Base-by-base conservation (phyloP, 2,329 filamentous ascomycete species). In the Hypoxylon sp. region DNA sequence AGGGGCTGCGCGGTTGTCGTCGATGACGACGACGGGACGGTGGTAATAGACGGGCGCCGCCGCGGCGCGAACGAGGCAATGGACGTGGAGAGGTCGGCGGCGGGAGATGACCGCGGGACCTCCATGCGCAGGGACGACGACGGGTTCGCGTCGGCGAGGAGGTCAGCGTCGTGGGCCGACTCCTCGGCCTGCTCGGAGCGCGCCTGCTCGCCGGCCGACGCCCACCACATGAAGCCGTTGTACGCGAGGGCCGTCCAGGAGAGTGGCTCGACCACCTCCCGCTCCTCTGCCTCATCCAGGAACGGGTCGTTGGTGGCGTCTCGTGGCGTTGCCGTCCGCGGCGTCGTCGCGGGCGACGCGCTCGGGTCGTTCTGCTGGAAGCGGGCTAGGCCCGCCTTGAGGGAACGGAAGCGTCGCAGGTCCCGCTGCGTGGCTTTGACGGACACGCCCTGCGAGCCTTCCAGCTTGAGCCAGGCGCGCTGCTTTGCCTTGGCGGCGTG, bases 381-480 rank as follows among this genome's bases (percentile, higher is more conserved):
- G 4, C 84, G 82, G 15, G 81, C 77, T 2, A 96, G 81, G 4
- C 89, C 90, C 65, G 82, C 82, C 51, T 86, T 85, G 10, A 97
- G 84, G 17, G 89, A 83, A 49, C 85, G 84, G 78, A 91, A 98
- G 20, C 94, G 90, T 24, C 92, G 88, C 13, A 95, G 84, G 76
- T 99, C 95, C 41, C 95, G 89, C 74, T 97, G 94, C 0, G 93
- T 97, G 1, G 95, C 94, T 78, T 90, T 93, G 56, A 98, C 79
- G 13, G 86, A 82, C 37, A 84, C 81, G 4, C 89, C 88, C 54
- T 86, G 83, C 2, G 87, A 84, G 34, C 82, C 85, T 72, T 92
- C 89, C 20, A 97, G 86, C 3, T 85, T 87, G 0, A 94, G 94
- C 89, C 93, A 97, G 17, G 85, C 79, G 69, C 84, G 89, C 68